phyloP scores from a whole-genome alignment of 2,329 filamentous ascomycete genomes.

The Epicoccum sorghinum region DNA sequence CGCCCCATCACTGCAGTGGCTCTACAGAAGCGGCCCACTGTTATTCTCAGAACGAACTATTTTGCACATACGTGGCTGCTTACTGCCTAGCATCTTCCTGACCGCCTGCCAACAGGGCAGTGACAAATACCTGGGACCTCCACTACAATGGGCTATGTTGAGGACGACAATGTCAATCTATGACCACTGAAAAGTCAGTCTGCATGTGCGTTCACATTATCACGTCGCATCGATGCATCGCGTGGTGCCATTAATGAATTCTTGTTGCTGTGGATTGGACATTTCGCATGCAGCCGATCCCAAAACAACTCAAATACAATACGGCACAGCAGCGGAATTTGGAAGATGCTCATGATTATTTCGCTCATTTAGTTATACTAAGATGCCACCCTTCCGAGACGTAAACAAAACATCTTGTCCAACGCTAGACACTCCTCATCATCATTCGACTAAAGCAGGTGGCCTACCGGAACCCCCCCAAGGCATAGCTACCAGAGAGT shows the following conservation, averaged over 20 bases:
- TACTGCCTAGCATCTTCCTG: background rate
- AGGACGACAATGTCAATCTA: no score
- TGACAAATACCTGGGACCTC: constrained; percentile 5
- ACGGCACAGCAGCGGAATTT: no score
- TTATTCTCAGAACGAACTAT: background rate
- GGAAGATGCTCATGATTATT: no score
- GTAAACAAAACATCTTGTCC: background rate
- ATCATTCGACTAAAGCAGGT: no score
- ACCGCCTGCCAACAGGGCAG: constrained; percentile 1
- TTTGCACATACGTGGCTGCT: background rate
- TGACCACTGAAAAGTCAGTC: background rate
- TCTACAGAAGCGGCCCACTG: background rate
- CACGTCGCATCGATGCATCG: background rate
- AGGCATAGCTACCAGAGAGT: no score
- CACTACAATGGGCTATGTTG: background rate
- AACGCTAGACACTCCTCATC: no score
- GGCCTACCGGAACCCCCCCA: no score
- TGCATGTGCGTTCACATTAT: background rate
- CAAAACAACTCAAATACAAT: no score
- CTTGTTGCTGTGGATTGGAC: background rate
- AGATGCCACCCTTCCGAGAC: background rate
- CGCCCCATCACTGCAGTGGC: background rate
- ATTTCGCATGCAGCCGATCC: background rate
- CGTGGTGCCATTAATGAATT: background rate
- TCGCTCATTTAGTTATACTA: no score